These are phyloP conservation scores for Fusarium sp. DNA, from an alignment of 2,329 filamentous ascomycete genomes.

Conservation along the genomic window DNA sequence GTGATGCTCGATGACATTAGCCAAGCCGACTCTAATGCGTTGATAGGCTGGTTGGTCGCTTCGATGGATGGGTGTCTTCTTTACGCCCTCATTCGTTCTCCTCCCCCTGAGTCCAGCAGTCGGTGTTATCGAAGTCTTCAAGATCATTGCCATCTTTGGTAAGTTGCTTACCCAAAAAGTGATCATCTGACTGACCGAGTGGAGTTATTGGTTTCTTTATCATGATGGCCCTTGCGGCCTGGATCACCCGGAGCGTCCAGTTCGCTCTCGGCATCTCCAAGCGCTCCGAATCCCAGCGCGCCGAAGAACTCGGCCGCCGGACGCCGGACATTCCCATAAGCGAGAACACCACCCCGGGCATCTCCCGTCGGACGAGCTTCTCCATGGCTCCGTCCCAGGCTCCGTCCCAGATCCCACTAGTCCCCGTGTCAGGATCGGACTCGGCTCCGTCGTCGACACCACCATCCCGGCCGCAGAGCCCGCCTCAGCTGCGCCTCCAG, in stretches of 20 bases:
- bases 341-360: conserved; percentile 42
- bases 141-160: conserved; percentile 71
- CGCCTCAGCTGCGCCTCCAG: conserved; percentile 45
- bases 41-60: conserved; percentile 66
- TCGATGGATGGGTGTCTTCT: conserved; percentile 69
- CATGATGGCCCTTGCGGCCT: conserved; percentile 65
- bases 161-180: conserved; percentile 34
- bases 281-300: conserved; percentile 61
- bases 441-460: conserved; percentile 30
- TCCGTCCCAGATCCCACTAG: conserved; percentile 38
- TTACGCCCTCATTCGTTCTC: conserved; percentile 70
- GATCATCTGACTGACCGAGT: neutral
- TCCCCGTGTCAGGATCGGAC: conserved; percentile 26
- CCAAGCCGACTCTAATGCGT: neutral
- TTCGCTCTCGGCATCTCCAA: conserved; percentile 64
- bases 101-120: conserved; percentile 68
- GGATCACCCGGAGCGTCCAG: conserved; percentile 66
- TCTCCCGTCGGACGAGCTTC: conserved; percentile 40
- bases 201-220: conserved; percentile 66
- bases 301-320: conserved; percentile 57
- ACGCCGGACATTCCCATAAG: conserved; percentile 61
- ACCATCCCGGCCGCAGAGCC: conserved; percentile 42
- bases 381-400: conserved; percentile 42
- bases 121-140: conserved; percentile 65
- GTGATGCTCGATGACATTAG: neutral